phyloP scores from a whole-genome alignment of 2,329 filamentous ascomycete genomes.

The Verticillium dahliae region DNA sequence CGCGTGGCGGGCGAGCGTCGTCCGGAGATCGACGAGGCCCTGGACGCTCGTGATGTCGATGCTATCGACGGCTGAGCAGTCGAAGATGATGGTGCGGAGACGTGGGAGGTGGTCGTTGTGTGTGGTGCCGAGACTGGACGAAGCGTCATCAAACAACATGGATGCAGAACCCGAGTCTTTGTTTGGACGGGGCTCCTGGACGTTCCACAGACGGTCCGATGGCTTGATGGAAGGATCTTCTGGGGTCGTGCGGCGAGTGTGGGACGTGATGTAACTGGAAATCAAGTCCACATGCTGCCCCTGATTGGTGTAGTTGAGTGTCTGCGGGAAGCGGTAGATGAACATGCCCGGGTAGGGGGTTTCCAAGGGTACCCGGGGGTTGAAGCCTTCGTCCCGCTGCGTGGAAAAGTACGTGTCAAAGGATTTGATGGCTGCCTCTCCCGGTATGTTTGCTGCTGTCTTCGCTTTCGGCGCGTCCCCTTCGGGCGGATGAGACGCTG shows the following conservation, averaged over 20 bases:
- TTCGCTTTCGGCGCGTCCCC: neutral
- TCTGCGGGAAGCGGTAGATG: slow-evolving; percentile 47
- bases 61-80: slow-evolving; percentile 49
- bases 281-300: slow-evolving; percentile 44
- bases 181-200: slow-evolving; percentile 32
- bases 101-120: slow-evolving; percentile 7
- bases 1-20: slow-evolving; percentile 47
- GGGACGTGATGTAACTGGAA: slow-evolving; percentile 32
- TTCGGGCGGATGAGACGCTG: neutral
- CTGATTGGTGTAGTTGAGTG: slow-evolving; percentile 51
- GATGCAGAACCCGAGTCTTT: slow-evolving; percentile 6
- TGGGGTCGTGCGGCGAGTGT: slow-evolving; percentile 27
- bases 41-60: slow-evolving; percentile 53
- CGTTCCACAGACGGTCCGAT: slow-evolving; percentile 47
- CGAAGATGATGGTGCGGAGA: slow-evolving; percentile 48
- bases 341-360: slow-evolving; percentile 47
- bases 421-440: neutral
- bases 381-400: slow-evolving; percentile 42
- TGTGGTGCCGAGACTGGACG: neutral
- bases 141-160: slow-evolving; percentile 15
- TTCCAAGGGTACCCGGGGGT: slow-evolving; percentile 37
- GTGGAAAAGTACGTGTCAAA: slow-evolving; percentile 37
- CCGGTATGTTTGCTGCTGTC: neutral
- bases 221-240: neutral
- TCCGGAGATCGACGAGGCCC: slow-evolving; percentile 47